phyloP scores from a whole-genome alignment of 1,139 yeast genomes.

The Meyerozyma carpophila region DNA sequence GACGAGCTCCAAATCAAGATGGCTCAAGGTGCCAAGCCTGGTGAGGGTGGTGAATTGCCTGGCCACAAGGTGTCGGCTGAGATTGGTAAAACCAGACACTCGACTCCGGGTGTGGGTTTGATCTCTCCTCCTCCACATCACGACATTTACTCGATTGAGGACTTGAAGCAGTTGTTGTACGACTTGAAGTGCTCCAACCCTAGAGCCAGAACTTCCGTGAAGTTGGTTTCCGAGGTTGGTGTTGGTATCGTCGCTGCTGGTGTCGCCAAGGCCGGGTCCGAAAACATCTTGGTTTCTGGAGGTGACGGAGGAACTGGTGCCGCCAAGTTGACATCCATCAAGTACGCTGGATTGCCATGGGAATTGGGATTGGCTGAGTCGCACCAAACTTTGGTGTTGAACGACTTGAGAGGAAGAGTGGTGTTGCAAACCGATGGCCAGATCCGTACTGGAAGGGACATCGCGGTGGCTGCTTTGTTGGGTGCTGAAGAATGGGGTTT shows the following conservation, averaged over 20 bases:
- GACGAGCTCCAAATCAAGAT: conserved; percentile 96
- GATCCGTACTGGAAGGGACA: conserved; percentile 91
- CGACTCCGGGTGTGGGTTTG: conserved; percentile 94
- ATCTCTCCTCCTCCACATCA: conserved; percentile 99
- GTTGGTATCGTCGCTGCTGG: conserved; percentile 99
- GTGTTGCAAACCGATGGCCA: conserved; percentile 97
- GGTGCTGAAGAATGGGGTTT: conserved; percentile 99
- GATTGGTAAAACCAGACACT: conserved; percentile 94
- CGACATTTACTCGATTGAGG: conserved; percentile 96
- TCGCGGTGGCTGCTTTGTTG: conserved; percentile 89
- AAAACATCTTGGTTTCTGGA: conserved; percentile 90
- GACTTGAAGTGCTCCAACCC: conserved; percentile 97
- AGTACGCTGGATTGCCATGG: conserved; percentile 98
- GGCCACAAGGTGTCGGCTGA: conserved; percentile 86
- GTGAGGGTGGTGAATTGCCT: conserved; percentile 99
- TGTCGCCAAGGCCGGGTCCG: conserved; percentile 98
- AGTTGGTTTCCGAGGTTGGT: conserved; percentile 96
- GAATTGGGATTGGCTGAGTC: conserved; percentile 97
- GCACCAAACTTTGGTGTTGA: conserved; percentile 92
- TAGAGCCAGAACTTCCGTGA: conserved; percentile 93
- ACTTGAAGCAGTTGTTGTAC: conserved; percentile 91
- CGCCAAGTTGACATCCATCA: conserved; percentile 94
- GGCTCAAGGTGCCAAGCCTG: conserved; percentile 99
- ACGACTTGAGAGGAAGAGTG: conserved; percentile 93
- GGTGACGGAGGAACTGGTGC: conserved; percentile 99